Conservation (phyloP, 768 basidiomycete species). For the Dentipellis fragilis region DNA sequence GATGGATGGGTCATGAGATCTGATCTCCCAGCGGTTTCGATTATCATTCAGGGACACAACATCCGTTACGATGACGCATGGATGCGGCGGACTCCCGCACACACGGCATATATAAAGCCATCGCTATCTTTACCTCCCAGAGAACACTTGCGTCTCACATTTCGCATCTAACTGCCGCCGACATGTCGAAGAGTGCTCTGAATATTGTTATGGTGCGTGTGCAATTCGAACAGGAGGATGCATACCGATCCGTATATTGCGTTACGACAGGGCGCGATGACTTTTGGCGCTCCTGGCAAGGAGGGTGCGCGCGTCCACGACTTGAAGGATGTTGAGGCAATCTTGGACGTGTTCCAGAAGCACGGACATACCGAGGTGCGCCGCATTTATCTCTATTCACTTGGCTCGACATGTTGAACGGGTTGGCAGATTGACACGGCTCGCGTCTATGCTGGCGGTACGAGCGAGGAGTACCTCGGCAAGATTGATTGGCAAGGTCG, state of each 20-base stretch:
- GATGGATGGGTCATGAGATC: no score
- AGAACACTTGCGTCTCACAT: background rate
- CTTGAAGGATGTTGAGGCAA: constrained; percentile 36
- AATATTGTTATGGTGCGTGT: background rate
- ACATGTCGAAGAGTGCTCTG: background rate
- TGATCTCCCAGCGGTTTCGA: no score
- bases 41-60: background rate
- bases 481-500: constrained; percentile 38
- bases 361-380: constrained; percentile 47
- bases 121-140: no score
- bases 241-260: background rate
- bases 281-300: constrained; percentile 37
- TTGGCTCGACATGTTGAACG: background rate
- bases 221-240: no score
- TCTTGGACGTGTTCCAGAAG: constrained; percentile 41
- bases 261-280: constrained; percentile 37
- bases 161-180: background rate
- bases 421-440: constrained; percentile 19
- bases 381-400: constrained; percentile 1
- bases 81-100: no score
- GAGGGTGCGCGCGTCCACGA: constrained; percentile 40
- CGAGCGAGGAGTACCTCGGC: constrained; percentile 32
- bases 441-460: constrained; percentile 19
- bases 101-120: no score
- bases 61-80: no score